Base-by-base conservation (phyloP, 495 filamentous ascomycete genomes). In the Glonium stellatum region DNA sequence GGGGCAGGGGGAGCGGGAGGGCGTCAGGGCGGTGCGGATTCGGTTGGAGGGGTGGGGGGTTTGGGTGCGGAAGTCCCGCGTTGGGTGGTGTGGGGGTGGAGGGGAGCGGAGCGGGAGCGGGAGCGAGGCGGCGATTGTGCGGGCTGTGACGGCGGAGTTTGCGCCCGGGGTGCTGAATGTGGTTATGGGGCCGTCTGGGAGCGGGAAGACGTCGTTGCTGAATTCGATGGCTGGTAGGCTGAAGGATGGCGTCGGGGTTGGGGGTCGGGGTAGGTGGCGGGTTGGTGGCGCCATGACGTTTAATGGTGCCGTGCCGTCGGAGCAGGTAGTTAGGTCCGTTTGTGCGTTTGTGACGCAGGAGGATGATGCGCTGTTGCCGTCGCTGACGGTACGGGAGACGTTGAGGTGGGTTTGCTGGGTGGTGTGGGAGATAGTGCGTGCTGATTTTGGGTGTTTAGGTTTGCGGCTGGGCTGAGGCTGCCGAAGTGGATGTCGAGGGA, bases 341-440 rank as follows among this genome's bases (percentile, higher is more conserved):
- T 86, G 83, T 37, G 88, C 87, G 3, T 90, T 87, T 59, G 87
- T 90, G 18, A 86, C 83, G 19, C 86, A 90, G 61, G 87, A 89
- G 58, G 87, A 90, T 57, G 86, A 88, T 67, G 85, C 84, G 8
- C 73, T 90, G 10, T 76, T 89, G 35, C 82, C 87, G 1, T 87
- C 81, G n/a, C 70, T 90, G 15, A 90, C 87, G 0, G 87, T 90
- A 0, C 77, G 87, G 15, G 87, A 90, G 67, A 90, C 85, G 35
- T 71, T 90, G 22, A 76, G 76, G 5, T 66, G 2, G 3, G 47
- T 39, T 39, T 8, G 36, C 15, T 15, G 36, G 15, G 36, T 39
- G 36, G 36, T 39, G 8, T 39, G 8, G 15, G 8, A 8, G 8
- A n/a, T 39, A 8, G 36, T 8, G 15, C 36, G 15, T 15, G 36